Evolutionary conservation across 352 stramenopile species (phyloP).

Genomic region (Blastocystis sp.): DNA sequence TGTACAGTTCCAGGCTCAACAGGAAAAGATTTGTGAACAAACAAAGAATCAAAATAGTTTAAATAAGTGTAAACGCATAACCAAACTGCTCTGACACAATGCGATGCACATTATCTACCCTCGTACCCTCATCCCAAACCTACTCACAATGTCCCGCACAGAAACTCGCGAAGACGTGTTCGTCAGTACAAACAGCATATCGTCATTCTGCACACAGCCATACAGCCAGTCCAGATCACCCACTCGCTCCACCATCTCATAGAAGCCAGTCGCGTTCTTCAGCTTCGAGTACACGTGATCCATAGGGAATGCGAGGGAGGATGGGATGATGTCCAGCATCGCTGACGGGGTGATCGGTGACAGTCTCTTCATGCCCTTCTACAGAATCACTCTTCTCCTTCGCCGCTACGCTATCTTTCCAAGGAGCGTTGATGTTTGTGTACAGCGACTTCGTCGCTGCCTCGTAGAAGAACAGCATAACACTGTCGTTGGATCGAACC

Average conservation of each 20-base stretch:
- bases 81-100: conserved; percentile 17
- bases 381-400: not conserved
- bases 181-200: conserved; percentile 13
- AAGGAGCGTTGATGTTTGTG: not conserved
- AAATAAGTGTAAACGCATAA: not conserved
- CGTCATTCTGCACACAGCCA: conserved; percentile 62
- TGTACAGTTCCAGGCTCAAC: not conserved
- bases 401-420: not conserved
- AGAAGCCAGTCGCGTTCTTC: conserved; percentile 9
- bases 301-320: not conserved
- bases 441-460: not conserved
- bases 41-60: not conserved
- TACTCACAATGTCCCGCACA: conserved; percentile 10
- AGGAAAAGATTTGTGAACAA: not conserved
- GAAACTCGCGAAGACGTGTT: not conserved
- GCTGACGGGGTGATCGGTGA: not conserved
- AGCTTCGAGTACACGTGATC: conserved; percentile 20
- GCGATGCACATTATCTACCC: conserved; percentile 11
- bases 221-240: conserved; percentile 64
- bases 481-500: not conserved
- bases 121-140: not conserved
- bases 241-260: conserved; percentile 61
- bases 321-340: not conserved
- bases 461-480: not conserved
- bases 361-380: not conserved